These are phyloP conservation scores for Sonneratia caseolaris DNA, from an alignment of 345 rosid genomes.

Conservation along the genomic window DNA sequence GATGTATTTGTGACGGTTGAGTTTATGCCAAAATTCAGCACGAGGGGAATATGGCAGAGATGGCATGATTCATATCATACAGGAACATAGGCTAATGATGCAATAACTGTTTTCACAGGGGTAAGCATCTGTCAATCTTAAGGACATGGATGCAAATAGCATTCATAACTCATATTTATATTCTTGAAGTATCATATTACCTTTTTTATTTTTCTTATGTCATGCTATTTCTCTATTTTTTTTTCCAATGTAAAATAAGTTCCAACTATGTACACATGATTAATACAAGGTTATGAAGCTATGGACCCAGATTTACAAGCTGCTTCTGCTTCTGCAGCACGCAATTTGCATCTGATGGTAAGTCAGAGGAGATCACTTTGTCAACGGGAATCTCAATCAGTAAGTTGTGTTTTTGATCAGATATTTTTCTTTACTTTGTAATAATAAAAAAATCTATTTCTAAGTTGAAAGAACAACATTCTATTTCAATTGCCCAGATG, in stretches of 20 bases:
- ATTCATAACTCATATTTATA: neutral
- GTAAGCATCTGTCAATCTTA: slow-evolving; percentile 31
- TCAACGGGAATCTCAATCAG: neutral
- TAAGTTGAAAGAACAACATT: neutral
- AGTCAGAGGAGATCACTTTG: slow-evolving; percentile 9
- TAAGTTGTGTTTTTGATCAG: no score
- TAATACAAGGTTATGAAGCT: slow-evolving; percentile 94
- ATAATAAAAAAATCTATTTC: neutral
- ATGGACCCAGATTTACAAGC: slow-evolving; percentile 68
- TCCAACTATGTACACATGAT: slow-evolving; percentile 88
- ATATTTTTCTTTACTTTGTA: neutral
- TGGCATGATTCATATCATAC: slow-evolving; percentile 81
- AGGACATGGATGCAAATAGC: neutral
- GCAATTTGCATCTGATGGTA: slow-evolving; percentile 82
- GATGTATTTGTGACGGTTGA: slow-evolving; percentile 55
- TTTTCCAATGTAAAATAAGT: slow-evolving; percentile 34
- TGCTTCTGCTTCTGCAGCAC: slow-evolving; percentile 64
- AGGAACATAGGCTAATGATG: slow-evolving; percentile 40
- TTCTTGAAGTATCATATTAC: neutral
- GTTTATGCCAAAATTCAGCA: slow-evolving; percentile 90
- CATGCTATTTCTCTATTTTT: neutral
- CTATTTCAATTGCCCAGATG: slow-evolving; percentile 43
- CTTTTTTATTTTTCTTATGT: neutral
- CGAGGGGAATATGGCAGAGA: slow-evolving; percentile 86
- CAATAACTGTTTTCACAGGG: slow-evolving; percentile 84